phyloP scores from a whole-genome alignment of 768 basidiomycete species.

The Auricularia sp. region DNA sequence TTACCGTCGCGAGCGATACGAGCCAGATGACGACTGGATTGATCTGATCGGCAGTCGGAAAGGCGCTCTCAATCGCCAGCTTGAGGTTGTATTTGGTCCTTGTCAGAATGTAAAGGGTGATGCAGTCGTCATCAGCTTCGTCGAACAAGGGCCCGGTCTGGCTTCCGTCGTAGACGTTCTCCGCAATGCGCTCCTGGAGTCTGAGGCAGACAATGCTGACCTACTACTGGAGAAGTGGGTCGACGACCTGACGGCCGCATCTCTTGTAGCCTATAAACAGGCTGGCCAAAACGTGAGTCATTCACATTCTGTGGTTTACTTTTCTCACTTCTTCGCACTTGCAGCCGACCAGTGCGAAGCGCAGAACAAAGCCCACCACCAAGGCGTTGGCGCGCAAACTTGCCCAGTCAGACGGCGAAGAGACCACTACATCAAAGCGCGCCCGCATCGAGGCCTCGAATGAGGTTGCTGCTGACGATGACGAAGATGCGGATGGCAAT shows the following conservation, averaged over 20 bases:
- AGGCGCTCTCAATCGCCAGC: background rate
- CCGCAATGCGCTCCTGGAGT: background rate
- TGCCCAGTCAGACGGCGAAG: background rate
- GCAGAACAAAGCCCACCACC: background rate
- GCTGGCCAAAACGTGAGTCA: background rate
- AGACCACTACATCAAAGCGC: background rate
- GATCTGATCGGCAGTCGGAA: background rate
- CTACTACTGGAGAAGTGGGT: background rate
- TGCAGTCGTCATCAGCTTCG: background rate
- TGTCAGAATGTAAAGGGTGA: background rate
- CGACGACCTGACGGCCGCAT: background rate
- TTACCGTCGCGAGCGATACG: background rate
- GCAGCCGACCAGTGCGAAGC: background rate
- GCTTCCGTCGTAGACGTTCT: background rate
- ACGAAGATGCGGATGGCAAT: background rate
- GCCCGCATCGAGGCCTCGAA: background rate
- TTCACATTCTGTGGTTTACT: background rate
- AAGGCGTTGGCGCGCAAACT: background rate
- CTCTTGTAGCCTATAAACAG: background rate
- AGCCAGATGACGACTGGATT: background rate
- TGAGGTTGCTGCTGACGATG: background rate
- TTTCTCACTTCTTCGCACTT: background rate
- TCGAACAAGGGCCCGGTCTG: background rate
- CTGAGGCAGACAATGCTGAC: background rate
- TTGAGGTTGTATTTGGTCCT: background rate